Conservation (phyloP, 805 yeast species). For the Pichia membranifaciens region DNA sequence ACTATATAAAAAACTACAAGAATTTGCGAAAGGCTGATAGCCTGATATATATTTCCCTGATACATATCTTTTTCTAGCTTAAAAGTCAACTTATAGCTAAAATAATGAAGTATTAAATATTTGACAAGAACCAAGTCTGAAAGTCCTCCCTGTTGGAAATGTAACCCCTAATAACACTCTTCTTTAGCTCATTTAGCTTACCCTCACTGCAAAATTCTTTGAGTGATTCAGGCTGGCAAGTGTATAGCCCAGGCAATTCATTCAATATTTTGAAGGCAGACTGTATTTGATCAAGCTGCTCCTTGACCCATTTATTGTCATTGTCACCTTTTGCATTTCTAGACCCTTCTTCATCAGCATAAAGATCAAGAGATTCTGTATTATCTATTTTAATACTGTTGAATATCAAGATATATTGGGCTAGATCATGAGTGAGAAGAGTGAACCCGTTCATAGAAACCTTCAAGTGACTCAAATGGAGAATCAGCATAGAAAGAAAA, state of each 20-base stretch:
- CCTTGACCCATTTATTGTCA: conserved; percentile 40
- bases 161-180: conserved; percentile 32
- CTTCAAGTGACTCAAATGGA: conserved; percentile 68
- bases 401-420: conserved; percentile 52
- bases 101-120: conserved; percentile 15
- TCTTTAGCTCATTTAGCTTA: conserved; percentile 60
- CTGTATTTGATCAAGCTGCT: conserved; percentile 45
- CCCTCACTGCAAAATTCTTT: conserved; percentile 79
- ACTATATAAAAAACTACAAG: conserved; percentile 6
- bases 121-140: conserved; percentile 38
- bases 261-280: conserved; percentile 43
- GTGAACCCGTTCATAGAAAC: conserved; percentile 81
- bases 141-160: conserved; percentile 45
- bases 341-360: conserved; percentile 1
- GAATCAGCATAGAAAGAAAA: conserved; percentile 48
- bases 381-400: conserved; percentile 15
- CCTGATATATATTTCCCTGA: no score
- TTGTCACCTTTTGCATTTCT: conserved; percentile 23
- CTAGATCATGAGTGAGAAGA: conserved; percentile 74
- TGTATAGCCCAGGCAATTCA: conserved; percentile 78
- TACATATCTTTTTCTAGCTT: no score
- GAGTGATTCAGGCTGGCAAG: conserved; percentile 76
- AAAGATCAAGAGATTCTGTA: neutral
- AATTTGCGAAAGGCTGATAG: conserved; percentile 4
- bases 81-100: no score